phyloP scores from a whole-genome alignment of 2,329 filamentous ascomycete species.

The Triangularia verruculosa region DNA sequence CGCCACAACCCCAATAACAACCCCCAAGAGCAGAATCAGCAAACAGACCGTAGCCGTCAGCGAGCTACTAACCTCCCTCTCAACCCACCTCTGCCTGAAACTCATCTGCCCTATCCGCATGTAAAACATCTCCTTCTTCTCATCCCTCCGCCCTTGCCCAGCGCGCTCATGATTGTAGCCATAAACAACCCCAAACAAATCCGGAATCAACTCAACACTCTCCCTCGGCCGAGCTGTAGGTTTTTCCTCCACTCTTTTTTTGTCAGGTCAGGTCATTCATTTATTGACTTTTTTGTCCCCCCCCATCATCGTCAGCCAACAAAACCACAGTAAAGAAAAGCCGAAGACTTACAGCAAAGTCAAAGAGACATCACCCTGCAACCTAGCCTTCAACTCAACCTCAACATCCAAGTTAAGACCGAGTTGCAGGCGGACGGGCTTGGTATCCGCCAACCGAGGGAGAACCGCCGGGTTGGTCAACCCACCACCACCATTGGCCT shows the following conservation, averaged over 20 bases:
- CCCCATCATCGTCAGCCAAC: background rate
- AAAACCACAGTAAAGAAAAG: background rate
- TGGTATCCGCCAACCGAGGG: conserved; percentile 31
- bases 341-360: conserved; percentile 58
- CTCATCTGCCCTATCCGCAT: conserved; percentile 34
- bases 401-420: conserved; percentile 67
- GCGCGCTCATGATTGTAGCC: background rate
- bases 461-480: conserved; percentile 22
- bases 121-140: conserved; percentile 32
- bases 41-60: conserved; percentile 27
- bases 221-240: conserved; percentile 23
- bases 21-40: conserved; percentile 25
- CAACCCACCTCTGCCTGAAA: conserved; percentile 34
- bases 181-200: conserved; percentile 12
- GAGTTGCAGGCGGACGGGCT: conserved; percentile 32
- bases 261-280: background rate
- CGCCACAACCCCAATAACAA: conserved; percentile 24
- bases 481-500: conserved; percentile 12
- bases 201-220: conserved; percentile 28
- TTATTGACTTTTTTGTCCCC: conserved; percentile 12
- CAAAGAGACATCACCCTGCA: conserved; percentile 71
- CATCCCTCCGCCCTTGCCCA: background rate
- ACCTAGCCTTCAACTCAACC: conserved; percentile 75
- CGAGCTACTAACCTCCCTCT: conserved; percentile 29
- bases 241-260: conserved; percentile 31